phyloP scores from a whole-genome alignment of 331 rosid genomes.

The Rhamnella rubrinervis region DNA sequence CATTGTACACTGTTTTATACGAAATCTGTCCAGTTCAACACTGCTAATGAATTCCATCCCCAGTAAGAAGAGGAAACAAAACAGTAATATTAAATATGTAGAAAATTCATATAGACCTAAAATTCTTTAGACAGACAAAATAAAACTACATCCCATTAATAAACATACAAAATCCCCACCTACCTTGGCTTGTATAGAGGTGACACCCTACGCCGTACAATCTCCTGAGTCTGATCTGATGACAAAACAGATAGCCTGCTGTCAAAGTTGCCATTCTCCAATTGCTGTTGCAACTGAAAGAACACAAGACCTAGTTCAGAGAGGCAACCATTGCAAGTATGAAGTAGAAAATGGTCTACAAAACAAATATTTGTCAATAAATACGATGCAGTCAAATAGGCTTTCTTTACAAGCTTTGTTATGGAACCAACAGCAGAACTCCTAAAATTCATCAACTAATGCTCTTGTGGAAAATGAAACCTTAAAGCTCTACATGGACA shows the following conservation, averaged over 20 bases:
- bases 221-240: slow-evolving; percentile 57
- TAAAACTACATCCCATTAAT: neutral
- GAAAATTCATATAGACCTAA: too few relatives aligned
- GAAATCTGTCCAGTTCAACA: too few relatives aligned
- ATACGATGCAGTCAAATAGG: neutral
- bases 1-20: too few relatives aligned
- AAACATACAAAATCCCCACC: slow-evolving; percentile 5
- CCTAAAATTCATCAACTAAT: neutral
- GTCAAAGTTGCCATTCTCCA: slow-evolving; percentile 57
- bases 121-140: too few relatives aligned
- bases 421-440: neutral
- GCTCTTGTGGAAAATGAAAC: neutral
- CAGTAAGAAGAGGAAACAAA: too few relatives aligned
- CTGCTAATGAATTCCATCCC: too few relatives aligned
- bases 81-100: too few relatives aligned
- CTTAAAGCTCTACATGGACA: too few relatives aligned
- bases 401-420: neutral
- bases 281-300: slow-evolving; percentile 59
- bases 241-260: slow-evolving; percentile 53
- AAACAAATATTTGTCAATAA: neutral
- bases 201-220: slow-evolving; percentile 57
- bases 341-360: neutral
- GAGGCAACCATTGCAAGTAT: neutral
- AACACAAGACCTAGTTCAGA: slow-evolving; percentile 12
- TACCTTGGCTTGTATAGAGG: slow-evolving; percentile 55